Evolutionary conservation across 1,284 basidiomycete genomes (phyloP).

Genomic region (Pisolithus thermaeus): DNA sequence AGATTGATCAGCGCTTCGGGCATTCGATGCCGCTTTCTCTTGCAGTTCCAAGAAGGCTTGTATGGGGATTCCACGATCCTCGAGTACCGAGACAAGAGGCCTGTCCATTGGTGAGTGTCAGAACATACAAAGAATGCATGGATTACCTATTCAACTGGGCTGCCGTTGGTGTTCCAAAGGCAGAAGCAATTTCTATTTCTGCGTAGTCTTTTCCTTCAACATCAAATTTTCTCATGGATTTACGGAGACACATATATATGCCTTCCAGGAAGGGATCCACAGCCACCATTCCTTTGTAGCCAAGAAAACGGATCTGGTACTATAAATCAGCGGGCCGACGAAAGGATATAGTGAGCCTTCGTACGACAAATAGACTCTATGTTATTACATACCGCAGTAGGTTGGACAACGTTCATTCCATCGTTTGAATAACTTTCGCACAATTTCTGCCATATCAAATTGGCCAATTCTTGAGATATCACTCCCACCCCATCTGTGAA

Average conservation of each 20-base stretch:
- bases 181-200: conserved; percentile 64
- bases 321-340: conserved; percentile 17
- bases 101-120: conserved; percentile 28
- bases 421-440: conserved; percentile 38
- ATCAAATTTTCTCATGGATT: conserved; percentile 73
- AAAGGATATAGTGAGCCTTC: conserved; percentile 2
- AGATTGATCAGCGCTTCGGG: conserved; percentile 51
- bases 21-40: conserved; percentile 43
- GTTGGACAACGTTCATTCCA: conserved; percentile 33
- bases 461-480: conserved; percentile 54
- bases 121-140: not conserved
- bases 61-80: conserved; percentile 53
- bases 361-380: not conserved
- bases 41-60: conserved; percentile 55
- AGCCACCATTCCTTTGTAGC: conserved; percentile 71
- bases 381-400: conserved; percentile 49
- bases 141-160: conserved; percentile 61
- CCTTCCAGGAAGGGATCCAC: conserved; percentile 50
- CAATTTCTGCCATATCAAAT: conserved; percentile 52
- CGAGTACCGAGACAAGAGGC: conserved; percentile 65
- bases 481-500: conserved; percentile 78
- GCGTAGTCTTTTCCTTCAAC: conserved; percentile 41
- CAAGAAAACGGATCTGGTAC: conserved; percentile 75
- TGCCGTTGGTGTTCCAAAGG: conserved; percentile 50
- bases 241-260: conserved; percentile 55